phyloP scores from a whole-genome alignment of 352 stramenopile species.

The Phytophthora niederhauseri region DNA sequence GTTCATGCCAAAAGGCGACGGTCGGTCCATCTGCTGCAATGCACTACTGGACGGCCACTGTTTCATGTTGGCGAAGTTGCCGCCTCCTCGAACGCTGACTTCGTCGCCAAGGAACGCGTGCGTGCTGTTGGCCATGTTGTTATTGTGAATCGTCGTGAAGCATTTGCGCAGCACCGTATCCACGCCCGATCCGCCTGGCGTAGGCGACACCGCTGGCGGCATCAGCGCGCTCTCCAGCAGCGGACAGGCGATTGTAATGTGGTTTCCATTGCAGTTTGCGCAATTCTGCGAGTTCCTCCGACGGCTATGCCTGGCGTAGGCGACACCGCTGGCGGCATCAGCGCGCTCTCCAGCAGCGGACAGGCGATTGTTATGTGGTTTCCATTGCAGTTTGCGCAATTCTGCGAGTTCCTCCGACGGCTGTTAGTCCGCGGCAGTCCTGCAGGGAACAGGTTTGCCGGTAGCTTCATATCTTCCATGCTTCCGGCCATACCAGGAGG shows the following conservation, averaged over 20 bases:
- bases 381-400: slow-evolving; percentile 77
- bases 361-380: slow-evolving; percentile 87
- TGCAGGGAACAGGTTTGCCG: slow-evolving; percentile 41
- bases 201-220: slow-evolving; percentile 11
- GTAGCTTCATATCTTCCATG: slow-evolving; percentile 30
- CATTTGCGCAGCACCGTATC: slow-evolving; percentile 86
- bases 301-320: slow-evolving; percentile 3
- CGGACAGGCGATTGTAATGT: slow-evolving; percentile 84
- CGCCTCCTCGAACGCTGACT: slow-evolving; percentile 79
- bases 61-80: slow-evolving; percentile 50
- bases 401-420: slow-evolving; percentile 63
- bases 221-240: slow-evolving; percentile 63
- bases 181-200: slow-evolving; percentile 34
- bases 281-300: slow-evolving; percentile 52
- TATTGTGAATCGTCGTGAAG: slow-evolving; percentile 88
- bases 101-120: slow-evolving; percentile 86
- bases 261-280: slow-evolving; percentile 80
- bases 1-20: slow-evolving; percentile 73
- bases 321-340: slow-evolving; percentile 31
- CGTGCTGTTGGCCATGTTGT: slow-evolving; percentile 85
- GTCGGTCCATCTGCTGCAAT: slow-evolving; percentile 36
- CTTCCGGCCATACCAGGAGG: slow-evolving; percentile 14
- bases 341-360: slow-evolving; percentile 63
- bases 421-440: slow-evolving; percentile 56
- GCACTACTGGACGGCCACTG: slow-evolving; percentile 41